Evolutionary conservation across 169 alveolate genomes (phyloP).

Genomic region (Eimeria praecox): DNA sequence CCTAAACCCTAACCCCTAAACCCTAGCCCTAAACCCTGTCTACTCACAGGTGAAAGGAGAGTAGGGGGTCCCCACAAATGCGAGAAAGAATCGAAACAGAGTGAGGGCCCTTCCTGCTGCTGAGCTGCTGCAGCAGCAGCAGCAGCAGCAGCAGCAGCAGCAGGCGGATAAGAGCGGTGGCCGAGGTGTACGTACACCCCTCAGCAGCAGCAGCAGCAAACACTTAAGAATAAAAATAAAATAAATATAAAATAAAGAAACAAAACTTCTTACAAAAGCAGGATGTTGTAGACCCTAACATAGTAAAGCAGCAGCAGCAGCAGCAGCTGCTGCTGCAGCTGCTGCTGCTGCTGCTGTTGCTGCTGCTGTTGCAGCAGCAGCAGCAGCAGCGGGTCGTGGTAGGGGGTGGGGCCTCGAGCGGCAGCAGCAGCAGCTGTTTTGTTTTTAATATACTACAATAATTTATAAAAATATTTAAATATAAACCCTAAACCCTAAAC

Average conservation of each 20-base stretch:
- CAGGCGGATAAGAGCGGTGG: background rate
- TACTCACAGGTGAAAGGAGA: background rate
- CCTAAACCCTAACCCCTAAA: constrained; percentile 13
- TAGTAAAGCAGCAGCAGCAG: constrained; percentile 7
- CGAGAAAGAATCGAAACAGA: background rate
- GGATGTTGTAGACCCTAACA: background rate
- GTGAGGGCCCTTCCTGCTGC: background rate
- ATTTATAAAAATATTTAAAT: too few relatives aligned
- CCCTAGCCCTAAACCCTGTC: background rate
- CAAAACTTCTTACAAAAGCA: background rate
- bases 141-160: constrained; percentile 42
- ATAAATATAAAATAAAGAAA: background rate
- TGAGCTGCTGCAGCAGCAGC: constrained; percentile 23
- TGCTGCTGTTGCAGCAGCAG: background rate
- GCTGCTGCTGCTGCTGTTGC: constrained; percentile 33
- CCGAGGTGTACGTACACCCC: constrained; percentile 8
- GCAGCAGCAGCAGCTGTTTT: constrained; percentile 2
- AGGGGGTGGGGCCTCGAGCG: background rate
- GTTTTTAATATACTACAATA: too few relatives aligned
- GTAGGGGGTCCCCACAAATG: background rate
- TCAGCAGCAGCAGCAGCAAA: constrained; percentile 24
- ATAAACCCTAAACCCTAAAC: too few relatives aligned
- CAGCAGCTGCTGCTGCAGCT: background rate
- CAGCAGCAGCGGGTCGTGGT: background rate
- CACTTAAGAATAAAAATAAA: background rate